These are phyloP conservation scores for Suhomyces tanzawaensis DNA, from an alignment of 805 yeast species.

Conservation along the genomic window DNA sequence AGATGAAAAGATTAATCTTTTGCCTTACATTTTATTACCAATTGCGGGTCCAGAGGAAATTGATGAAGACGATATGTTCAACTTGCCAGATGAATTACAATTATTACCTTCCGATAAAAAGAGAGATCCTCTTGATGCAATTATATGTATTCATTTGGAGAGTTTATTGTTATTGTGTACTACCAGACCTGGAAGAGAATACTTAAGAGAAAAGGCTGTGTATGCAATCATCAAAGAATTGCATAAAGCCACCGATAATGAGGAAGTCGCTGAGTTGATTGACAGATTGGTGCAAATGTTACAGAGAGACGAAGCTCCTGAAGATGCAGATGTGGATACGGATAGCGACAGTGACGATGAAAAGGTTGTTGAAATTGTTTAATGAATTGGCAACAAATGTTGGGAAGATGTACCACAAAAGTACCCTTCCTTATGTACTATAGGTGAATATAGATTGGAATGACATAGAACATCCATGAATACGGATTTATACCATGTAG, in stretches of 20 bases:
- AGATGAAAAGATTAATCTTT: constrained; percentile 63
- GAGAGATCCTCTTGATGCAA: constrained; percentile 68
- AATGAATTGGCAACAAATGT: too few relatives aligned
- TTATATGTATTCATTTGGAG: constrained; percentile 74
- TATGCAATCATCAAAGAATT: constrained; percentile 86
- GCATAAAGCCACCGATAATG: constrained; percentile 55
- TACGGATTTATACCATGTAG: too few relatives aligned
- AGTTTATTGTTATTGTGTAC: constrained; percentile 76
- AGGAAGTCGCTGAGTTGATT: constrained; percentile 60
- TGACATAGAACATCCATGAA: too few relatives aligned
- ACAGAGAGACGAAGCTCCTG: constrained; percentile 82
- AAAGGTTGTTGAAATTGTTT: constrained; percentile 52
- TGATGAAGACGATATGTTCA: constrained; percentile 80
- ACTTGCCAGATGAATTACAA: constrained; percentile 86
- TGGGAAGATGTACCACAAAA: too few relatives aligned
- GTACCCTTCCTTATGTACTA: too few relatives aligned
- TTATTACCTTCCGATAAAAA: constrained; percentile 69
- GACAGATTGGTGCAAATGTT: constrained; percentile 86
- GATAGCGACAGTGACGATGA: constrained; percentile 50
- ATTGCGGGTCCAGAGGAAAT: constrained; percentile 75
- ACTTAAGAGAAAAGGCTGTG: constrained; percentile 74
- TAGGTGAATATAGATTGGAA: too few relatives aligned
- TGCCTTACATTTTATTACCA: constrained; percentile 82
- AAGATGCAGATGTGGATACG: constrained; percentile 44
- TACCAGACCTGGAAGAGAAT: constrained; percentile 68